Evolutionary conservation across 345 rosid species (phyloP).

Genomic region (Salix suchowensis): DNA sequence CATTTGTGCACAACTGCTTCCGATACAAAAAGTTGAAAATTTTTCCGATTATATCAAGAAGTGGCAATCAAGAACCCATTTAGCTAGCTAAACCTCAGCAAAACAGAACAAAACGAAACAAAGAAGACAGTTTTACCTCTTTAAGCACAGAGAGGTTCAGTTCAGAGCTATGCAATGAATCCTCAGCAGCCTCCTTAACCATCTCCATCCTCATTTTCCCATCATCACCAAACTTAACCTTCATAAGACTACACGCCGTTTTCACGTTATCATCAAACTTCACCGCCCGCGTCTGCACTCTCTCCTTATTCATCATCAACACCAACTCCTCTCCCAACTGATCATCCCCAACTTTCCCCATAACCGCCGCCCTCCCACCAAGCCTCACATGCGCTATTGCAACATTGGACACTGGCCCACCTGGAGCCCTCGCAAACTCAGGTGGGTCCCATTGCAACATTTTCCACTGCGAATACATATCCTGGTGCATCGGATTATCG

Average conservation of each 20-base stretch:
- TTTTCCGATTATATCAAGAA: background rate
- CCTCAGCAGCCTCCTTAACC: conserved; percentile 70
- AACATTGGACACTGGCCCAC: conserved; percentile 81
- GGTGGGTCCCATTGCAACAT: conserved; percentile 96
- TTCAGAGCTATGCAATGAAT: conserved; percentile 61
- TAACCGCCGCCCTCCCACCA: conserved; percentile 86
- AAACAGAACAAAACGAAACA: background rate
- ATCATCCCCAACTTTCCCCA: conserved; percentile 90
- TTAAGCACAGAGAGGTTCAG: conserved; percentile 70
- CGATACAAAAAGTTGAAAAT: background rate
- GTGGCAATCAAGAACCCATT: background rate
- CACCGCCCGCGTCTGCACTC: conserved; percentile 79
- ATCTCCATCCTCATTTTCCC: conserved; percentile 73
- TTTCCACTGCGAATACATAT: conserved; percentile 85
- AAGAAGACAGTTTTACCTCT: conserved; percentile 50
- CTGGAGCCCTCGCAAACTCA: conserved; percentile 79
- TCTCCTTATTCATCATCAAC: conserved; percentile 76
- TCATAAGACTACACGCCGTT: conserved; percentile 65
- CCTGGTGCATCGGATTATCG: conserved; percentile 75
- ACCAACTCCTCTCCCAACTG: conserved; percentile 63
- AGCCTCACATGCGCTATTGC: conserved; percentile 80
- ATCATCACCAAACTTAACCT: conserved; percentile 51
- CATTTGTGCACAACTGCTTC: too few species aligned
- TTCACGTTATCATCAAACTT: conserved; percentile 50
- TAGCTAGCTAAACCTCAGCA: background rate